phyloP scores from a whole-genome alignment of 352 stramenopile species.

The Phytophthora palmivora region DNA sequence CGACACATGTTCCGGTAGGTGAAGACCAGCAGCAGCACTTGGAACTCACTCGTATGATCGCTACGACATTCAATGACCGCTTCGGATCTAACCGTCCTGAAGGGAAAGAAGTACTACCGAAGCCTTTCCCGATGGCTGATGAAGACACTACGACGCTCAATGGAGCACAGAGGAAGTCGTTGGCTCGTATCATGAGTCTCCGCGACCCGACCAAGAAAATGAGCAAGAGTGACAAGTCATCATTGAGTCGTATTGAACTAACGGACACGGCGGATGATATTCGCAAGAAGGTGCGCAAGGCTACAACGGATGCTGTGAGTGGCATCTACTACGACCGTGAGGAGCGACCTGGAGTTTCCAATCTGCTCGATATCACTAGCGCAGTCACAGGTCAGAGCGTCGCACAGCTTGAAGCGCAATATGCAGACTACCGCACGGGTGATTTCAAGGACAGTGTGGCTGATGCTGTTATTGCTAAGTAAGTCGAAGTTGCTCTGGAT shows the following conservation, averaged over 20 bases:
- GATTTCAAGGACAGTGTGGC: constrained; percentile 96
- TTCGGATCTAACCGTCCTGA: constrained; percentile 67
- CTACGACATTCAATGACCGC: constrained; percentile 96
- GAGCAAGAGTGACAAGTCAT: constrained; percentile 96
- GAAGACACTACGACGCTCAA: constrained; percentile 41
- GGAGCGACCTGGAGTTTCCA: constrained; percentile 94
- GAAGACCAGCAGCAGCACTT: constrained; percentile 99
- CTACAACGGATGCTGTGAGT: constrained; percentile 87
- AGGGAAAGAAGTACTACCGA: constrained; percentile 54
- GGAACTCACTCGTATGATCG: constrained; percentile 98
- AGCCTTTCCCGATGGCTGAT: constrained; percentile 59
- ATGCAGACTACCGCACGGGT: constrained; percentile 73
- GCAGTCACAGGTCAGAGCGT: constrained; percentile 77
- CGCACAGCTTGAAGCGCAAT: constrained; percentile 76
- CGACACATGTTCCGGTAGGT: constrained; percentile 97
- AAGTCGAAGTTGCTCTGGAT: constrained; percentile 16
- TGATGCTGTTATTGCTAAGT: constrained; percentile 95
- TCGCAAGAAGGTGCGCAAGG: constrained; percentile 90
- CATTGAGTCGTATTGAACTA: constrained; percentile 95
- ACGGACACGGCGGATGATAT: constrained; percentile 76
- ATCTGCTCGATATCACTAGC: constrained; percentile 94
- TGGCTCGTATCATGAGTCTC: constrained; percentile 98
- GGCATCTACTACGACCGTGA: constrained; percentile 91
- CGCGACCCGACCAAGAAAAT: constrained; percentile 98
- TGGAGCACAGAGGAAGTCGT: constrained; percentile 30